A percentile compares a stretch with the other conserved stretches of the same genome.
phyloP scores from a whole-genome alignment of 225 moss, liverwort and hornwort genomes.

The Anthoceros angustus region DNA sequence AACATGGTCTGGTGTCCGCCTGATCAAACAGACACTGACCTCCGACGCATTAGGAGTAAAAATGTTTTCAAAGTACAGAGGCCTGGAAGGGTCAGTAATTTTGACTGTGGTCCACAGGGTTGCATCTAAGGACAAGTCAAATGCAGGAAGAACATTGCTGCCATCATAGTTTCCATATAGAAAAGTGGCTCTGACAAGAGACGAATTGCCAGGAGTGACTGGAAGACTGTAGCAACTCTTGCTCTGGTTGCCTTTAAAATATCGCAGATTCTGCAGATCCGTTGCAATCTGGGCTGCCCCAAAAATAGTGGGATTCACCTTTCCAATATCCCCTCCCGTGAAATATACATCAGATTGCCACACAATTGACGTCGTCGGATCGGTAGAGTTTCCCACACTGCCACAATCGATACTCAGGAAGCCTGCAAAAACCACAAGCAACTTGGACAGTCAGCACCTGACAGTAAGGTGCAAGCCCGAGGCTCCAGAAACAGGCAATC shows the following conservation, averaged over 20 bases:
- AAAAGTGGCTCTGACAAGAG: background rate
- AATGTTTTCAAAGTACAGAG: background rate
- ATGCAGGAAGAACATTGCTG: background rate
- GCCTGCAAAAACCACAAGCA: background rate
- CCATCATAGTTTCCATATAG: conserved; percentile 1
- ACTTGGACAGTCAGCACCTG: background rate
- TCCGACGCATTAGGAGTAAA: background rate
- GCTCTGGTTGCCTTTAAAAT: background rate
- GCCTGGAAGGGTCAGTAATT: background rate
- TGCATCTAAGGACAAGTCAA: background rate
- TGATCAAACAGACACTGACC: background rate
- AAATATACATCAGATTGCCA: background rate
- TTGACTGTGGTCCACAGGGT: conserved; percentile 1
- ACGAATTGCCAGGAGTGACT: background rate
- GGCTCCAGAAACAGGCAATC: background rate
- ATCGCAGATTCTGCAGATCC: background rate
- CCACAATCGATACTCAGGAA: background rate
- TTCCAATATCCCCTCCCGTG: too few species aligned
- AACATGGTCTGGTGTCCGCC: background rate
- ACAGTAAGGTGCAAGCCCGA: background rate
- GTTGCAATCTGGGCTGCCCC: too few species aligned
- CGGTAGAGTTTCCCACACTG: background rate
- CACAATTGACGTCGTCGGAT: background rate
- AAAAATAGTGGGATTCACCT: too few species aligned
- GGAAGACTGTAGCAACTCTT: background rate